Evolutionary conservation across 768 basidiomycete genomes (phyloP).

Genomic region (Trametes coccinea): DNA sequence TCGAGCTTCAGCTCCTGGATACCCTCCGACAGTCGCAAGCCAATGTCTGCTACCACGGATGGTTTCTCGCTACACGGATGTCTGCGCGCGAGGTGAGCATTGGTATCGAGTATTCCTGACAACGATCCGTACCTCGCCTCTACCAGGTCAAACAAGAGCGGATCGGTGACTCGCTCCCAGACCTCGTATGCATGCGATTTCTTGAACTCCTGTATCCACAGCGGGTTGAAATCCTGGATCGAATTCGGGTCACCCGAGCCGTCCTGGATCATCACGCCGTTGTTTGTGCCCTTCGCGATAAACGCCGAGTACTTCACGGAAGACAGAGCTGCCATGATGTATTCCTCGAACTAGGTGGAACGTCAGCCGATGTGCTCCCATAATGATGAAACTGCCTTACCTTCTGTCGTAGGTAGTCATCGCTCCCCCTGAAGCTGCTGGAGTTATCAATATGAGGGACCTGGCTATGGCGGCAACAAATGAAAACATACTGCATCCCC

Average conservation of each 20-base stretch:
- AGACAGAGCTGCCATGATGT: slow-evolving; percentile 84
- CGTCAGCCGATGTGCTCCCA: not conserved
- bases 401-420: slow-evolving; percentile 91
- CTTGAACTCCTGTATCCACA: slow-evolving; percentile 89
- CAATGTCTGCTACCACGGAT: slow-evolving; percentile 87
- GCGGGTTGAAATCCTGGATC: slow-evolving; percentile 78
- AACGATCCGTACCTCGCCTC: slow-evolving; percentile 71
- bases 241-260: slow-evolving; percentile 61
- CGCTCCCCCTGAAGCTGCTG: slow-evolving; percentile 86
- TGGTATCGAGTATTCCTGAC: not conserved
- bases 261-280: slow-evolving; percentile 67
- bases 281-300: slow-evolving; percentile 62
- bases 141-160: slow-evolving; percentile 90
- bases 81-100: slow-evolving; percentile 38
- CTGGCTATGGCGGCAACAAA: not conserved
- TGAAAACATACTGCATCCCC: slow-evolving; percentile 62
- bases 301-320: slow-evolving; percentile 92
- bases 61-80: slow-evolving; percentile 94
- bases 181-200: slow-evolving; percentile 84
- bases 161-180: slow-evolving; percentile 91
- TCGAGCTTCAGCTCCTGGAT: slow-evolving; percentile 92
- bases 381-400: slow-evolving; percentile 36
- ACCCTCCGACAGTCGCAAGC: slow-evolving; percentile 88
- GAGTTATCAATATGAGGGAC: not conserved
- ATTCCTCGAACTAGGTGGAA: slow-evolving; percentile 79